Evolutionary conservation across 805 yeast species (phyloP).

Genomic region (Candida pini): DNA sequence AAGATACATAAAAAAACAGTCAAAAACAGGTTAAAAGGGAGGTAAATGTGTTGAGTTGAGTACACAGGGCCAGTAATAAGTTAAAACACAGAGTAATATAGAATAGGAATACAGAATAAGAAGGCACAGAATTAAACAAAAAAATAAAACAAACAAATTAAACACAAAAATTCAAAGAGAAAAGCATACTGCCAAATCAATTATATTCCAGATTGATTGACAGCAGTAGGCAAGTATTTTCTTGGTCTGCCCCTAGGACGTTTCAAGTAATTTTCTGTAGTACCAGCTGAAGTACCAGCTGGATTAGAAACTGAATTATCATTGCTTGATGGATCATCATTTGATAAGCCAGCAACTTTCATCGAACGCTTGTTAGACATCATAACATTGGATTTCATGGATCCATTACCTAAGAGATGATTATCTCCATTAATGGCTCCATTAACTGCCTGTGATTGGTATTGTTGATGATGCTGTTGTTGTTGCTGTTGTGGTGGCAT

Average conservation of each 20-base stretch:
- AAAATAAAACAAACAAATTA: neutral
- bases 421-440: too few species aligned
- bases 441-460: too few species aligned
- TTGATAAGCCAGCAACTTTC: neutral
- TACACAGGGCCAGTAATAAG: too few species aligned
- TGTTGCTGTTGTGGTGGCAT: neutral
- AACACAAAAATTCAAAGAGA: neutral
- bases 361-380: constrained; percentile 1
- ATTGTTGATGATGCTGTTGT: too few species aligned
- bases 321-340: neutral
- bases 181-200: too few species aligned
- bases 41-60: too few species aligned
- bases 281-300: neutral
- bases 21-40: too few species aligned
- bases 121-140: neutral
- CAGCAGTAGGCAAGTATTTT: constrained; percentile 10
- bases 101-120: too few species aligned
- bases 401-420: too few species aligned
- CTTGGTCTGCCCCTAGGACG: constrained; percentile 25
- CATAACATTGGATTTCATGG: neutral
- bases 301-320: neutral
- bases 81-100: too few species aligned
- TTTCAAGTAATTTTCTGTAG: constrained; percentile 13
- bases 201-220: neutral
- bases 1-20: too few species aligned